Conservation (phyloP, 495 filamentous ascomycete genomes). For the Aspergillus wentii region DNA sequence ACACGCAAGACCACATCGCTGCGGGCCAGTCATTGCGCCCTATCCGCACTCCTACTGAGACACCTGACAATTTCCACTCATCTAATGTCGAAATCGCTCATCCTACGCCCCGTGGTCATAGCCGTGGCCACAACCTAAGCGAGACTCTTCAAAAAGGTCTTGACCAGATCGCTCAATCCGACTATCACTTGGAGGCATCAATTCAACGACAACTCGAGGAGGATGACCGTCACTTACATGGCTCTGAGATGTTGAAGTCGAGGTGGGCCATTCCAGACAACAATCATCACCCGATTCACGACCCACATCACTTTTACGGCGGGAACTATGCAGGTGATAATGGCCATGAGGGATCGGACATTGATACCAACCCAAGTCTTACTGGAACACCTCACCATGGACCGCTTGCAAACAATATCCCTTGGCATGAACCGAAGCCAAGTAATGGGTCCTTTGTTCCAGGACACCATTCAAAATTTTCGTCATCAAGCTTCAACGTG, state of each 20-base stretch:
- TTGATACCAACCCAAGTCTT: conserved; percentile 73
- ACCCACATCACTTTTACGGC: conserved; percentile 33
- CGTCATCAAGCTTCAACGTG: conserved; percentile 76
- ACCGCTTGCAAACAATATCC: conserved; percentile 24
- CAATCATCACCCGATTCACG: conserved; percentile 27
- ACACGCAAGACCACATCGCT: conserved; percentile 11
- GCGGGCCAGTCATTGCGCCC: conserved; percentile 24
- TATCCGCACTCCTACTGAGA: conserved; percentile 28
- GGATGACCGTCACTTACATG: conserved; percentile 43
- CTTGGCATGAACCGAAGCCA: conserved; percentile 37
- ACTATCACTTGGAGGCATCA: conserved; percentile 74
- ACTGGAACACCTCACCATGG: conserved; percentile 55
- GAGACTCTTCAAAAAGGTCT: conserved; percentile 78
- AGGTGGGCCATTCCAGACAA: conserved; percentile 35
- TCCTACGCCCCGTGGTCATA: conserved; percentile 60
- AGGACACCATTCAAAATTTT: conserved; percentile 58
- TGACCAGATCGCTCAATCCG: conserved; percentile 60
- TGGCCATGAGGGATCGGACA: conserved; percentile 58
- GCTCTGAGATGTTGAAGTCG: conserved; percentile 31
- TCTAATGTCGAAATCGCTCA: conserved; percentile 54
- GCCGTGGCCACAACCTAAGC: conserved; percentile 55
- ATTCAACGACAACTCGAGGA: conserved; percentile 68
- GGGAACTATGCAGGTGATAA: conserved; percentile 30
- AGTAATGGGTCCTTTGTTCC: conserved; percentile 32
- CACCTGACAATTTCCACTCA: conserved; percentile 40